These are phyloP conservation scores for Chaetomium tenue DNA, from an alignment of 495 filamentous ascomycete genomes.

Conservation along the genomic window DNA sequence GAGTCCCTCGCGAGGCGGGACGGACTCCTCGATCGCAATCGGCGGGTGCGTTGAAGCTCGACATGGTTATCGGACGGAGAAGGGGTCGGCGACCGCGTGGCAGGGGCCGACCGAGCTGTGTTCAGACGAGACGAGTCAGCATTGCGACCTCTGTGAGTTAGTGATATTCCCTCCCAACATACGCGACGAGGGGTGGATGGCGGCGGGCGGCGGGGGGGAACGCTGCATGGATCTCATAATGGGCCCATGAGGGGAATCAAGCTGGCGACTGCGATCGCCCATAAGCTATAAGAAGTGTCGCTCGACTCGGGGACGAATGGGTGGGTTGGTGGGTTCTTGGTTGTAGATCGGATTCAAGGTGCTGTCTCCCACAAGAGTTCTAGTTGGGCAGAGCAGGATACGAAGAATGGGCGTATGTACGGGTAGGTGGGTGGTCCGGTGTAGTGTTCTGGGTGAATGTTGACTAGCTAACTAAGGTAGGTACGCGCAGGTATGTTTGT, in stretches of 20 bases:
- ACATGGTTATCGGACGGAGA: constrained; percentile 46
- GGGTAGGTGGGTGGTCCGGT: too few species aligned
- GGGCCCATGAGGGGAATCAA: constrained; percentile 41
- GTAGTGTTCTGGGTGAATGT: constrained; percentile 13
- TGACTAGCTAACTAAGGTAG: background rate
- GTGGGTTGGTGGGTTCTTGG: background rate
- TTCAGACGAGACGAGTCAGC: constrained; percentile 35
- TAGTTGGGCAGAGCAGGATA: constrained; percentile 1
- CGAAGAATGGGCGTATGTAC: background rate
- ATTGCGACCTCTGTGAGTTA: constrained; percentile 24
- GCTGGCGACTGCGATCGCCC: constrained; percentile 34
- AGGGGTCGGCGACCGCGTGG: constrained; percentile 44
- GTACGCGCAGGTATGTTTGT: background rate
- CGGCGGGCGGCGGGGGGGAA: constrained; percentile 53
- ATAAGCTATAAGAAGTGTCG: constrained; percentile 26
- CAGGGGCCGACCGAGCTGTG: constrained; percentile 35
- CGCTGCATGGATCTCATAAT: constrained; percentile 58
- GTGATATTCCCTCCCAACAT: constrained; percentile 36
- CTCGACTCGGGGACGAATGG: background rate
- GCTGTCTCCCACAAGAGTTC: background rate
- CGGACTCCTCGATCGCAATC: constrained; percentile 47
- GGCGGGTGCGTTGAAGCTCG: constrained; percentile 42
- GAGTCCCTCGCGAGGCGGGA: constrained; percentile 37
- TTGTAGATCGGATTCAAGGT: background rate
- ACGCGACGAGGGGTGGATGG: constrained; percentile 52